phyloP scores from a whole-genome alignment of 2,329 filamentous ascomycete genomes.

The Blastomyces parvus region DNA sequence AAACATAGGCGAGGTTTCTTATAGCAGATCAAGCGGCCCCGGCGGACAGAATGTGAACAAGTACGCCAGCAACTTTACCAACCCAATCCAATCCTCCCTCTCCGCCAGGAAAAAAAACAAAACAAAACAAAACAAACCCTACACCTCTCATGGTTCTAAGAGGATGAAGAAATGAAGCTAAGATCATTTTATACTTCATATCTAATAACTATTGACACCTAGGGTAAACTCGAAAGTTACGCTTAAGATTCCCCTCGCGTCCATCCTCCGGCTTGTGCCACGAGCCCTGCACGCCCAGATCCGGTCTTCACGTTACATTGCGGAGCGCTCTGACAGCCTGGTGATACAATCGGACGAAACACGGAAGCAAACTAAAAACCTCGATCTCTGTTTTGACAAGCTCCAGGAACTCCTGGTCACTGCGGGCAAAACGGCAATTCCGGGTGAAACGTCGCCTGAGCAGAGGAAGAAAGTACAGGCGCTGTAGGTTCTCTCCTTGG shows the following conservation, averaged over 20 bases:
- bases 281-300: constrained; percentile 44
- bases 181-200: neutral
- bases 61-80: constrained; percentile 32
- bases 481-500: constrained; percentile 34
- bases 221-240: constrained; percentile 60
- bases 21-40: constrained; percentile 55
- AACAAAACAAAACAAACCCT: no score
- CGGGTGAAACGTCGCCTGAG: constrained; percentile 51
- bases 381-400: constrained; percentile 50
- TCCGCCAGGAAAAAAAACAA: no score
- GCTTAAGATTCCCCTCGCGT: constrained; percentile 46
- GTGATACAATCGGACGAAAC: constrained; percentile 56
- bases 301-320: constrained; percentile 46
- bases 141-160: neutral
- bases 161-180: neutral
- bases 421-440: constrained; percentile 43
- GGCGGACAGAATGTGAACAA: constrained; percentile 63
- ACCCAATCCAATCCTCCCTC: no score
- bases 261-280: constrained; percentile 47
- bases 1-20: constrained; percentile 49
- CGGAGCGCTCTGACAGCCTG: constrained; percentile 44
- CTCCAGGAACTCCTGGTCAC: constrained; percentile 46
- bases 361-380: constrained; percentile 52
- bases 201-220: constrained; percentile 7
- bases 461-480: constrained; percentile 47